Base-by-base conservation (phyloP, 257 asterid genomes). In the Nicotiana tomentosiformis region DNA sequence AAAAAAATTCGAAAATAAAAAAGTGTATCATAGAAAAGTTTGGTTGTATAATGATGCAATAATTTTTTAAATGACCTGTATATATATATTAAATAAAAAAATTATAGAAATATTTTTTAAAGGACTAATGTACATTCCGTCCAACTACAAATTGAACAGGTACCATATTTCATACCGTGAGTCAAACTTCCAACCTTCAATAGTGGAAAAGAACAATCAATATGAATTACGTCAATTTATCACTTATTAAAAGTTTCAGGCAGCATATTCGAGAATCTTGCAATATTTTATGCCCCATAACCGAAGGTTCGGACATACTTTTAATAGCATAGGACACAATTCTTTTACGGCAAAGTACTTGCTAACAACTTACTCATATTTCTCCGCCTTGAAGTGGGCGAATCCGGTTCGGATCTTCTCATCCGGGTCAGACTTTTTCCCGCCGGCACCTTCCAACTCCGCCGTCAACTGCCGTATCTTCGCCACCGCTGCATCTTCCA, bases 321-420 rank as follows among this genome's bases (percentile, higher is more conserved):
- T 74, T 46, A 46, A 5, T 69, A 1, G 61, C 67, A 30, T n/a
- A 83, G 23, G 46, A 57, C 57, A 30, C 81, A n/a, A 58, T 26
- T 14, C 30, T 64, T 26, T 49, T 49, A n/a, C 55, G 69, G 55
- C 32, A 46, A 20, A 57, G 67, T 58, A 84, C 67, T 18, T 39
- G 12, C 68, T 35, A 15, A 23, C 53, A 14, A 83, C 93, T 68
- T 89, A 90, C 94, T 86, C 92, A 81, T 81, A 90, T 66, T 84
- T 90, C 61, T 90, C 92, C 53, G 56, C 84, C 88, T 89, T 90
- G 89, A 89, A 90, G 49, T 86, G 90, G 0, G 88, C 89, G 32
- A 95, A 95, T 60, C 98, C 98, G 82, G 94, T 57, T 85, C 88
- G 90, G 88, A 95, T 92, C 89, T 91, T 89, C 78, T 88, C 89